phyloP scores from a whole-genome alignment of 345 rosid genomes.

The Diplotaxis tenuifolia region DNA sequence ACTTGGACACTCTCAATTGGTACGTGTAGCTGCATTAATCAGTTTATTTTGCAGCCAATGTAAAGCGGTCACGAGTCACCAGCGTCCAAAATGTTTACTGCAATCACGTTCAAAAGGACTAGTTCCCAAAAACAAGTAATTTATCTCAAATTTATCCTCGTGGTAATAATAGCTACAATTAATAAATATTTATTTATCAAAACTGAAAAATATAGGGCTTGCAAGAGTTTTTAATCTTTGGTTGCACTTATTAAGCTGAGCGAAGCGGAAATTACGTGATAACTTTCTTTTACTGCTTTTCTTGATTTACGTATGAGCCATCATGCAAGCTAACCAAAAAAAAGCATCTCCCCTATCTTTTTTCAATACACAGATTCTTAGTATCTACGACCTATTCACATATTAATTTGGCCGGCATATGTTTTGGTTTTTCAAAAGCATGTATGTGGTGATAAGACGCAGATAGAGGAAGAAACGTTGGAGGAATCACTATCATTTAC shows the following conservation, averaged over 20 bases:
- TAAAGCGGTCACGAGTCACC: conserved; percentile 30
- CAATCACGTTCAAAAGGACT: conserved; percentile 30
- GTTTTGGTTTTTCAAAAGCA: not conserved
- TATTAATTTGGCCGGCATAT: not conserved
- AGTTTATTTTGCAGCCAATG: conserved; percentile 21
- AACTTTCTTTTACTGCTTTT: not conserved
- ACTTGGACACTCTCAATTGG: conserved; percentile 25
- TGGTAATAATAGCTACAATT: not conserved
- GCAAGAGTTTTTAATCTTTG: not conserved
- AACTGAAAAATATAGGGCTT: not conserved
- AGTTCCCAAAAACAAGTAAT: not conserved
- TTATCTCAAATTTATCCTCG: not conserved
- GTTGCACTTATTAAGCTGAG: too few relatives aligned
- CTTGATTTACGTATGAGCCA: not conserved
- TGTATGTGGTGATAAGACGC: conserved; percentile 39
- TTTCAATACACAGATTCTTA: not conserved
- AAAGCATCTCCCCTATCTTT: not conserved
- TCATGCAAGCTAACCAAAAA: not conserved
- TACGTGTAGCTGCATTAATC: conserved; percentile 5
- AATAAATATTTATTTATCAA: not conserved
- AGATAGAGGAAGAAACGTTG: conserved; percentile 12
- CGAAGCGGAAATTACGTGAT: too few relatives aligned
- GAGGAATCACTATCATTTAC: conserved; percentile 16
- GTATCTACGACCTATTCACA: not conserved
- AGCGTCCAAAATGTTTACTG: conserved; percentile 26